A percentile compares a stretch with the other conserved stretches of the same genome.
phyloP scores from a whole-genome alignment of 2,329 filamentous ascomycete genomes.

The Colletotrichum abscissum region DNA sequence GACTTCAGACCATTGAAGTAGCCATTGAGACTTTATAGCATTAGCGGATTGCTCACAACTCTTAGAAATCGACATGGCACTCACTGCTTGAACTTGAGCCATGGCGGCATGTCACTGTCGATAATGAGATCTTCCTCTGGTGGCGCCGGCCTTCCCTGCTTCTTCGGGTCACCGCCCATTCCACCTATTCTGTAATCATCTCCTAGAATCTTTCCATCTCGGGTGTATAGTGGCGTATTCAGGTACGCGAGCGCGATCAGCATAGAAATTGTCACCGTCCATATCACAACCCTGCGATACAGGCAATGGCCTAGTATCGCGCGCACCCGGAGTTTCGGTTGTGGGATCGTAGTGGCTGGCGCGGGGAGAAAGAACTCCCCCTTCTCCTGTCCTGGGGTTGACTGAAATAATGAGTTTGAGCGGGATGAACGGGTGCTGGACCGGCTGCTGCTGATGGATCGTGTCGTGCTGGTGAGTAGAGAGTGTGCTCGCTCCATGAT shows the following conservation, averaged over 20 bases:
- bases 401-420: constrained; percentile 33
- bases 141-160: constrained; percentile 45
- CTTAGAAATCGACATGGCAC: constrained; percentile 35
- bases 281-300: constrained; percentile 64
- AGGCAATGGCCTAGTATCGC: constrained; percentile 62
- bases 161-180: constrained; percentile 26
- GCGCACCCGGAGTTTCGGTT: constrained; percentile 53
- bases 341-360: constrained; percentile 33
- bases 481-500: constrained; percentile 37
- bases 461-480: constrained; percentile 34
- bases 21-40: constrained; percentile 72
- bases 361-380: constrained; percentile 34
- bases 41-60: constrained; percentile 18
- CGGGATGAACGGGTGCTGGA: constrained; percentile 36
- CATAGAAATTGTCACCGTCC: constrained; percentile 55
- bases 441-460: constrained; percentile 33
- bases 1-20: constrained; percentile 84
- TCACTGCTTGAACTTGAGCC: constrained; percentile 56
- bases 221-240: constrained; percentile 42
- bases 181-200: constrained; percentile 34
- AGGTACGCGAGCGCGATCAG: constrained; percentile 55
- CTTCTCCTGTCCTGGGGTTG: constrained; percentile 27
- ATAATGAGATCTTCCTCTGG: constrained; percentile 49
- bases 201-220: constrained; percentile 38
- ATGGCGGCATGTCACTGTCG: constrained; percentile 46